These are phyloP conservation scores for Clarkia xantiana DNA, from an alignment of 345 rosid species.

Conservation along the genomic window DNA sequence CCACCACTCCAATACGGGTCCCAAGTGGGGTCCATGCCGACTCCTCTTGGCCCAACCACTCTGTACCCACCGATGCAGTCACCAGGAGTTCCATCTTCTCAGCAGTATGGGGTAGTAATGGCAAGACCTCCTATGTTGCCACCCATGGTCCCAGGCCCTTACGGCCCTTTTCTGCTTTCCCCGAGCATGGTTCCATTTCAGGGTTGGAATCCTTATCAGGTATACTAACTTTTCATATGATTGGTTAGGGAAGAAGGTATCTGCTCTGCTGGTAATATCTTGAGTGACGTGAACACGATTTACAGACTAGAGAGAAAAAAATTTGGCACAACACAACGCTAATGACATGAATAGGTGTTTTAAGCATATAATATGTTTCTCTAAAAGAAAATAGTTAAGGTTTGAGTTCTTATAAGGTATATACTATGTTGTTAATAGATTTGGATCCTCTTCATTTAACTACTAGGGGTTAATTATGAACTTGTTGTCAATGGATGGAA, in stretches of 20 bases:
- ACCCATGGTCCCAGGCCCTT: slow-evolving; percentile 54
- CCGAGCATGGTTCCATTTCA: slow-evolving; percentile 58
- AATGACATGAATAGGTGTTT: too few relatives aligned
- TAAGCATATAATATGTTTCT: too few relatives aligned
- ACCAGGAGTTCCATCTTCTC: slow-evolving; percentile 41
- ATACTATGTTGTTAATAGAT: too few relatives aligned
- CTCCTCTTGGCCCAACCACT: slow-evolving; percentile 22
- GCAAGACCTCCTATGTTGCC: slow-evolving; percentile 66
- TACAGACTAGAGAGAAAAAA: too few relatives aligned
- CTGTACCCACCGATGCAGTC: slow-evolving; percentile 51
- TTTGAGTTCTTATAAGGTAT: too few relatives aligned
- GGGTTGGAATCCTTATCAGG: slow-evolving; percentile 68
- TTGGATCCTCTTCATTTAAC: too few relatives aligned
- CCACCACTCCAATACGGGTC: slow-evolving; percentile 24
- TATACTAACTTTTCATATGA: slow-evolving; percentile 12
- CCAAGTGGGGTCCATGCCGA: slow-evolving; percentile 33
- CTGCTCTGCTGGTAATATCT: neutral
- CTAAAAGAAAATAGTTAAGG: too few relatives aligned
- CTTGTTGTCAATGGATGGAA: too few relatives aligned
- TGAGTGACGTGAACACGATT: too few relatives aligned
- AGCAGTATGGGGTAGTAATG: slow-evolving; percentile 57
- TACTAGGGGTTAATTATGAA: too few relatives aligned
- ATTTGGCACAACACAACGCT: too few relatives aligned
- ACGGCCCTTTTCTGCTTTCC: slow-evolving; percentile 59
- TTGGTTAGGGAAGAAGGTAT: neutral